Evolutionary conservation across 1,139 yeast genomes (phyloP).

Genomic region (Meyerozyma elateridarum): DNA sequence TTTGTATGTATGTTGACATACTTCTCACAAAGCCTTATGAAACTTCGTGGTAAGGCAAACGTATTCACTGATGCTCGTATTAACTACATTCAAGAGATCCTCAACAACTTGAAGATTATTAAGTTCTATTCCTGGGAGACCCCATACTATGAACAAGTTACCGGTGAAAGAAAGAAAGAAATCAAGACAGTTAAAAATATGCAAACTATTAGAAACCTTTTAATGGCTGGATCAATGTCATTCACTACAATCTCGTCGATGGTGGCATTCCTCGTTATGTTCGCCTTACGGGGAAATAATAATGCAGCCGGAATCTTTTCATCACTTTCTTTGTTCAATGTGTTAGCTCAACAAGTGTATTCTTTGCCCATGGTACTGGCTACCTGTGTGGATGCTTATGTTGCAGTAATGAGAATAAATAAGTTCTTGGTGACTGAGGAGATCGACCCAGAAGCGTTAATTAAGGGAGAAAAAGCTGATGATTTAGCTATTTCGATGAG

Average conservation of each 20-base stretch:
- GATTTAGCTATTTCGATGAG: slow-evolving; percentile 22
- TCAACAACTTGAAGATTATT: slow-evolving; percentile 21
- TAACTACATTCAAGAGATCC: slow-evolving; percentile 30
- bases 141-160: slow-evolving; percentile 10
- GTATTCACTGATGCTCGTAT: slow-evolving; percentile 32
- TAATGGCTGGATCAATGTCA: slow-evolving; percentile 9
- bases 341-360: slow-evolving; percentile 13
- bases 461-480: no score
- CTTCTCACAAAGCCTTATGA: slow-evolving; percentile 23
- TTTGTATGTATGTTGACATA: slow-evolving; percentile 22
- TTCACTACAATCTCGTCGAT: slow-evolving; percentile 13
- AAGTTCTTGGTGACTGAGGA: slow-evolving; percentile 11
- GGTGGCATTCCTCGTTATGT: slow-evolving; percentile 13
- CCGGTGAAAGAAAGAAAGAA: slow-evolving; percentile 10
- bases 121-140: slow-evolving; percentile 15
- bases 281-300: slow-evolving; percentile 9
- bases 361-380: slow-evolving; percentile 13
- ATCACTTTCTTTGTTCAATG: slow-evolving; percentile 12
- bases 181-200: slow-evolving; percentile 10
- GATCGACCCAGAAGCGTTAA: slow-evolving; percentile 6
- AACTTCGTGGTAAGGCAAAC: slow-evolving; percentile 24
- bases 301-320: slow-evolving; percentile 13
- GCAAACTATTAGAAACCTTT: slow-evolving; percentile 11
- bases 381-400: slow-evolving; percentile 12
- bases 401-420: slow-evolving; percentile 10